Percentiles rank a stretch among this genome's conserved stretches.
These are phyloP conservation scores for Kingdonia uniflora DNA, from an alignment of 164 flowering plant genomes.

Conservation along the genomic window DNA sequence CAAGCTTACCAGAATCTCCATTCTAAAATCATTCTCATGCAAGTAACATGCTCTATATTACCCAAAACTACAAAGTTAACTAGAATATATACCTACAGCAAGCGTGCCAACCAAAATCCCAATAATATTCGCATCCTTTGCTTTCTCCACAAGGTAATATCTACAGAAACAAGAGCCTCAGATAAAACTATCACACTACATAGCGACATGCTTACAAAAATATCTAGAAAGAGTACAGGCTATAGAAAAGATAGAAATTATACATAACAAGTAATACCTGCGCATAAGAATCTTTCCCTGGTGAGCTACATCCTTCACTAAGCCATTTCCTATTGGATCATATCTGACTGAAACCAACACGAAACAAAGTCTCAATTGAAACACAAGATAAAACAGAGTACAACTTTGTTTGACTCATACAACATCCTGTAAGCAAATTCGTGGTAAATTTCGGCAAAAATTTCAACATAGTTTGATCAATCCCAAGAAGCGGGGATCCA, in stretches of 20 bases:
- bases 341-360: slow-evolving; percentile 62
- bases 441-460: too few relatives aligned
- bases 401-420: too few relatives aligned
- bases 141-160: slow-evolving; percentile 90
- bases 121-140: slow-evolving; percentile 91
- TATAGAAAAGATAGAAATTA: not conserved
- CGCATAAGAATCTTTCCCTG: slow-evolving; percentile 74
- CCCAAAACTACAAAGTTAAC: not conserved
- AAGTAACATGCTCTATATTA: too few relatives aligned
- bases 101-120: slow-evolving; percentile 97
- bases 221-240: not conserved
- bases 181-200: not conserved
- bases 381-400: not conserved
- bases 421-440: too few relatives aligned
- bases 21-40: too few relatives aligned
- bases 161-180: slow-evolving; percentile 26
- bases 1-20: too few relatives aligned
- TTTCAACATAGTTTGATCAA: too few relatives aligned
- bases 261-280: slow-evolving; percentile 36
- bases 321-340: slow-evolving; percentile 37
- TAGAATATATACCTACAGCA: slow-evolving; percentile 71
- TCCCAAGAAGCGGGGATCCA: too few relatives aligned
- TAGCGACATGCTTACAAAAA: not conserved
- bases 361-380: slow-evolving; percentile 8
- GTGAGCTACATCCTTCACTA: slow-evolving; percentile 53